Conservation (phyloP, 2,329 filamentous ascomycete genomes). For the Dendryphion nanum region DNA sequence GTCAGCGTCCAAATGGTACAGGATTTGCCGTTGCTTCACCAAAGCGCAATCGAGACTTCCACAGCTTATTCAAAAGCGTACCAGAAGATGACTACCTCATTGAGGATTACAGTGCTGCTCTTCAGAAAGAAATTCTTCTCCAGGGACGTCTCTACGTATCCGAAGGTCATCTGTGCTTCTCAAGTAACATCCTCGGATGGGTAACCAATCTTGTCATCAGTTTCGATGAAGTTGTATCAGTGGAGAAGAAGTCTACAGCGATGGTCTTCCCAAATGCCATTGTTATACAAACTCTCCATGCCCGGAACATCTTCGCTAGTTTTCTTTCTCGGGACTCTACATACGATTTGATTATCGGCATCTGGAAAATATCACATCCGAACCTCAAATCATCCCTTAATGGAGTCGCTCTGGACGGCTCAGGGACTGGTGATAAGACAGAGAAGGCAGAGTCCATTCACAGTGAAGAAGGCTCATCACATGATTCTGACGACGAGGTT, state of each 20-base stretch:
- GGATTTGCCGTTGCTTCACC: slow-evolving; percentile 96
- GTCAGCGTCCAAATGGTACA: slow-evolving; percentile 83
- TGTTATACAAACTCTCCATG: slow-evolving; percentile 92
- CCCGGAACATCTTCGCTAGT: slow-evolving; percentile 93
- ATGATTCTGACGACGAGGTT: slow-evolving; percentile 72
- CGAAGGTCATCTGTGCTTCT: slow-evolving; percentile 96
- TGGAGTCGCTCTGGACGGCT: slow-evolving; percentile 75
- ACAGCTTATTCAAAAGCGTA: slow-evolving; percentile 89
- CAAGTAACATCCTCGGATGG: slow-evolving; percentile 98
- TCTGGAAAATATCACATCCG: slow-evolving; percentile 96
- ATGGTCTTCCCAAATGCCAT: slow-evolving; percentile 96
- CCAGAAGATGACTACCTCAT: slow-evolving; percentile 98
- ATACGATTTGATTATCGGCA: slow-evolving; percentile 94
- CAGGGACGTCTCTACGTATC: slow-evolving; percentile 95
- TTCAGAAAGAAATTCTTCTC: slow-evolving; percentile 92
- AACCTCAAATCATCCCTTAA: slow-evolving; percentile 88
- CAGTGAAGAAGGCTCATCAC: slow-evolving; percentile 49
- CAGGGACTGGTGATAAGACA: slow-evolving; percentile 80
- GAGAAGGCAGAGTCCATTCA: slow-evolving; percentile 71
- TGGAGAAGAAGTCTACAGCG: slow-evolving; percentile 95
- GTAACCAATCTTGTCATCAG: slow-evolving; percentile 96
- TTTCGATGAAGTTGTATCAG: slow-evolving; percentile 95
- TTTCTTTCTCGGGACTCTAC: slow-evolving; percentile 93
- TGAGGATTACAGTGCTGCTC: slow-evolving; percentile 94
- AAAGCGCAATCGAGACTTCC: slow-evolving; percentile 94